Evolutionary conservation across 2,329 filamentous ascomycete genomes (phyloP).

Genomic region (Colletotrichum musae): DNA sequence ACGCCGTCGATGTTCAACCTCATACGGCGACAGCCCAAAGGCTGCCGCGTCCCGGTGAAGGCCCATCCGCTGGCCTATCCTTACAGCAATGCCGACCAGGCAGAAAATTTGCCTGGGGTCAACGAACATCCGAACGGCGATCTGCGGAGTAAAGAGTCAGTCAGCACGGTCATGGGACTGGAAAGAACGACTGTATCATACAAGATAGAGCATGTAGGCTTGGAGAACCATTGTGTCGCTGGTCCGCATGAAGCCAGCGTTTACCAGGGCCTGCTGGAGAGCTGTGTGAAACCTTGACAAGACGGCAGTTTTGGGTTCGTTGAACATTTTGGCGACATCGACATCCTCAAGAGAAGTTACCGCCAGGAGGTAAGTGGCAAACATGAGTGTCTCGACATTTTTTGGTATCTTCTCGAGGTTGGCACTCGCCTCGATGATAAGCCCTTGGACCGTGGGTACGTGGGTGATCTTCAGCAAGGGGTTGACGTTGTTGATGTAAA

Average conservation of each 20-base stretch:
- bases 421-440: slow-evolving; percentile 73
- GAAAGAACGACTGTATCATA: slow-evolving; percentile 54
- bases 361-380: slow-evolving; percentile 74
- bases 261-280: slow-evolving; percentile 75
- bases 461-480: slow-evolving; percentile 79
- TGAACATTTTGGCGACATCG: slow-evolving; percentile 66
- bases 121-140: slow-evolving; percentile 68
- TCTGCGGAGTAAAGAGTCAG: slow-evolving; percentile 35
- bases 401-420: slow-evolving; percentile 68
- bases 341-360: slow-evolving; percentile 71
- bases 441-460: slow-evolving; percentile 74
- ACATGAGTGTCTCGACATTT: slow-evolving; percentile 77
- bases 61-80: slow-evolving; percentile 77
- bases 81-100: slow-evolving; percentile 75
- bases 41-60: slow-evolving; percentile 75
- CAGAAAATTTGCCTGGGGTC: slow-evolving; percentile 74
- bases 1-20: slow-evolving; percentile 79
- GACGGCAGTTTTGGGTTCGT: slow-evolving; percentile 65
- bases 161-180: background rate
- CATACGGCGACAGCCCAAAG: slow-evolving; percentile 67
- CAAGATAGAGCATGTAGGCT: slow-evolving; percentile 77
- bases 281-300: slow-evolving; percentile 69
- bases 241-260: slow-evolving; percentile 76
- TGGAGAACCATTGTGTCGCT: slow-evolving; percentile 77
- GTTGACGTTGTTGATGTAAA: slow-evolving; percentile 79